These are phyloP conservation scores for Cyberlindnera nakhonratchasimensis DNA, from an alignment of 805 yeast species.

Conservation along the genomic window DNA sequence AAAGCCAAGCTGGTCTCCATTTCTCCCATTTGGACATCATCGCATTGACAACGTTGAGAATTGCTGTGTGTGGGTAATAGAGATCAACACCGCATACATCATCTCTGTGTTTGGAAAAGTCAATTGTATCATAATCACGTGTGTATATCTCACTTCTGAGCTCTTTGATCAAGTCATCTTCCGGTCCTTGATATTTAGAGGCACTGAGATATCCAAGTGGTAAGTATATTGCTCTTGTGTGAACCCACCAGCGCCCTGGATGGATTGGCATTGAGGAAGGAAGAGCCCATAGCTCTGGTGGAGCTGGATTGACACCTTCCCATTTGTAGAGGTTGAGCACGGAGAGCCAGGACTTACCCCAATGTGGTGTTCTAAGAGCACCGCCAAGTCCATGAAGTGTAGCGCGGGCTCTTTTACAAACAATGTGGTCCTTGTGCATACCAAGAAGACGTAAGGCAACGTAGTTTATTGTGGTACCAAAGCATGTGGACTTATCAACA, in stretches of 20 bases:
- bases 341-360: conserved; percentile 96
- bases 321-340: conserved; percentile 78
- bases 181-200: conserved; percentile 48
- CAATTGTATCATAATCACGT: conserved; percentile 58
- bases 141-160: conserved; percentile 80
- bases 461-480: conserved; percentile 90
- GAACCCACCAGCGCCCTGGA: conserved; percentile 99
- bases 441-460: conserved; percentile 81
- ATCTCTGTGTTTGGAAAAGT: conserved; percentile 70
- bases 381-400: conserved; percentile 79
- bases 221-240: conserved; percentile 85
- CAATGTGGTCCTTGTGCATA: conserved; percentile 67
- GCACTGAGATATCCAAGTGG: conserved; percentile 82
- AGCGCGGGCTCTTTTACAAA: conserved; percentile 67
- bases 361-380: conserved; percentile 86
- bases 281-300: conserved; percentile 88
- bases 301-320: conserved; percentile 98
- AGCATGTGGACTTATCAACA: conserved; percentile 89
- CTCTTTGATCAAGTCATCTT: conserved; percentile 60
- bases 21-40: conserved; percentile 63
- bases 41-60: conserved; percentile 61
- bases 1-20: conserved; percentile 72
- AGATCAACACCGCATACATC: conserved; percentile 88
- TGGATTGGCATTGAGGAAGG: conserved; percentile 83
- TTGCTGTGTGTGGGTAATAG: conserved; percentile 83